These are phyloP conservation scores for Cercospora berteroae DNA, from an alignment of 2,329 filamentous ascomycete genomes.

Conservation along the genomic window DNA sequence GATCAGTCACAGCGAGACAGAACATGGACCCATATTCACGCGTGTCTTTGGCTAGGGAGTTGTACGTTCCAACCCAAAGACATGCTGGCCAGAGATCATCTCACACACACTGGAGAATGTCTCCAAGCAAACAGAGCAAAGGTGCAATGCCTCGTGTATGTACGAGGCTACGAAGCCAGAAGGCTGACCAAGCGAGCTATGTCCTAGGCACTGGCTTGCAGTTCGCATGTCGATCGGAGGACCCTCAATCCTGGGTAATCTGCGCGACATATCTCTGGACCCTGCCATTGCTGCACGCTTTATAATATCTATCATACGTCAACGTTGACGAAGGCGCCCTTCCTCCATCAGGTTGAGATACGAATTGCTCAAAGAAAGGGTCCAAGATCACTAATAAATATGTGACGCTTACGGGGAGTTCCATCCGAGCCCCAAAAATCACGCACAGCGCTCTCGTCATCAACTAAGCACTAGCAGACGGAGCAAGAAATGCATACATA, in stretches of 20 bases:
- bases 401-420: neutral
- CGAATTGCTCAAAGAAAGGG: neutral
- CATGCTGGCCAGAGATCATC: neutral
- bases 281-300: neutral
- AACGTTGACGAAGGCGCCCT: neutral
- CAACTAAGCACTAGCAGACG: neutral
- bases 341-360: neutral
- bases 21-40: neutral
- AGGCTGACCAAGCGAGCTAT: neutral
- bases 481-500: neutral
- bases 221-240: neutral
- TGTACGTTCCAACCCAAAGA: neutral
- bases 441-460: neutral
- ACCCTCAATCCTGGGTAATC: neutral
- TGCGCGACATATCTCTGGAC: neutral
- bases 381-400: neutral
- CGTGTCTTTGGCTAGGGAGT: neutral
- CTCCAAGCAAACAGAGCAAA: neutral
- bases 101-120: neutral
- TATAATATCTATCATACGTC: neutral
- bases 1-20: neutral
- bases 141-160: neutral
- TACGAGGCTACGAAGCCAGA: neutral
- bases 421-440: neutral
- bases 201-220: neutral